Percentiles rank a stretch among this genome's conserved stretches.
Evolutionary conservation across 257 asterid species (phyloP).

Genomic region (Solanum chilense): DNA sequence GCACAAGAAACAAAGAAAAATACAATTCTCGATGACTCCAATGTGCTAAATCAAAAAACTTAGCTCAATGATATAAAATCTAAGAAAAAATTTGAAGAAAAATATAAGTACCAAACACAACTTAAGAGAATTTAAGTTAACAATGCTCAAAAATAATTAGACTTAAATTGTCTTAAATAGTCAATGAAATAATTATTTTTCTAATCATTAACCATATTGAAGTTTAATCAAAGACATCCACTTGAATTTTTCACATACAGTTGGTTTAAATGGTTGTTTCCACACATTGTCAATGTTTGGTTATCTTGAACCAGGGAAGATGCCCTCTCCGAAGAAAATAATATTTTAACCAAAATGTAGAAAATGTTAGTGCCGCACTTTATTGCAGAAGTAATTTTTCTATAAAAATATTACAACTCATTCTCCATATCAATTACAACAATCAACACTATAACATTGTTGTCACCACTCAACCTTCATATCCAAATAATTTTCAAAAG

Average conservation of each 20-base stretch:
- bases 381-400: not conserved
- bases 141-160: not conserved
- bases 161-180: not conserved
- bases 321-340: not conserved
- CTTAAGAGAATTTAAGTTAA: not conserved
- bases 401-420: not conserved
- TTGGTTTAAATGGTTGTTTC: not conserved
- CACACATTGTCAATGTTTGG: not conserved
- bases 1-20: conserved; percentile 17
- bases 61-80: not conserved
- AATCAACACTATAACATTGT: not conserved
- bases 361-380: not conserved
- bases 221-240: conserved; percentile 47
- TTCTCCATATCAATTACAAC: not conserved
- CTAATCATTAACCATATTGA: not conserved
- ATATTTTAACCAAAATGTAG: not conserved
- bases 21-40: not conserved
- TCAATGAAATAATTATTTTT: not conserved
- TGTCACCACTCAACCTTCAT: not conserved
- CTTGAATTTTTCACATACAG: conserved; percentile 18
- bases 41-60: not conserved
- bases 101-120: not conserved
- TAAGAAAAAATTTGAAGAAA: not conserved
- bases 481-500: not conserved
- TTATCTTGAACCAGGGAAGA: not conserved